These are phyloP conservation scores for Ustilago vetiveriae DNA, from an alignment of 1,284 basidiomycete species.

Conservation along the genomic window DNA sequence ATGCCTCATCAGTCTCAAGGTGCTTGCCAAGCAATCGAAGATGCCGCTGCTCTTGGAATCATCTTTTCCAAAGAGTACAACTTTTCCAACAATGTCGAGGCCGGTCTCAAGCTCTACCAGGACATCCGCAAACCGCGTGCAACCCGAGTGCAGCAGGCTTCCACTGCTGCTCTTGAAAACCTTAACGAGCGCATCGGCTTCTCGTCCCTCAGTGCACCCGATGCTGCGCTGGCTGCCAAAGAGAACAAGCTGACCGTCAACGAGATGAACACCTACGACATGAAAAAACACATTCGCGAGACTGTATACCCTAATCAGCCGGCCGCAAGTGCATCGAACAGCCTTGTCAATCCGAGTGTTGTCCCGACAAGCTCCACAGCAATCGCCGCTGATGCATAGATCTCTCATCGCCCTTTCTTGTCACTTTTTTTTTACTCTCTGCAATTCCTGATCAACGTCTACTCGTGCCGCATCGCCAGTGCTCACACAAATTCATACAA, in stretches of 20 bases:
- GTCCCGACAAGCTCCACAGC: constrained; percentile 11
- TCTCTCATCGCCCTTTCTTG: no score
- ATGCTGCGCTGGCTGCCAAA: constrained; percentile 65
- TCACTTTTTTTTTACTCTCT: no score
- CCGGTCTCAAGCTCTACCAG: constrained; percentile 67
- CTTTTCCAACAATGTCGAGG: constrained; percentile 61
- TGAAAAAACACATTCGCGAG: constrained; percentile 41
- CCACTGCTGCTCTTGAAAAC: constrained; percentile 66
- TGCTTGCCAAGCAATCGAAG: constrained; percentile 47
- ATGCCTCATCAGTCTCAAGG: constrained; percentile 51
- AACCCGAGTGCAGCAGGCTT: constrained; percentile 67
- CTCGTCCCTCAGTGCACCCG: constrained; percentile 62
- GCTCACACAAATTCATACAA: no score
- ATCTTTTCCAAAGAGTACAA: constrained; percentile 38
- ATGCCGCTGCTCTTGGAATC: constrained; percentile 44
- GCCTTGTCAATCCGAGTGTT: neutral
- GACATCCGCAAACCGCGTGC: constrained; percentile 68
- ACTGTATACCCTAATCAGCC: constrained; percentile 19
- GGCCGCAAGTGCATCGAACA: neutral
- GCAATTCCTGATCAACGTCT: no score
- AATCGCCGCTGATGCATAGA: constrained; percentile 31
- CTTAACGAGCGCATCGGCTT: constrained; percentile 69
- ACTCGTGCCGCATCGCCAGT: no score
- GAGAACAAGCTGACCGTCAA: constrained; percentile 65
- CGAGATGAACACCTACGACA: constrained; percentile 56